These are phyloP conservation scores for Coemansia sp. DNA, from an alignment of 192 early-diverging fungal genomes.

Conservation along the genomic window DNA sequence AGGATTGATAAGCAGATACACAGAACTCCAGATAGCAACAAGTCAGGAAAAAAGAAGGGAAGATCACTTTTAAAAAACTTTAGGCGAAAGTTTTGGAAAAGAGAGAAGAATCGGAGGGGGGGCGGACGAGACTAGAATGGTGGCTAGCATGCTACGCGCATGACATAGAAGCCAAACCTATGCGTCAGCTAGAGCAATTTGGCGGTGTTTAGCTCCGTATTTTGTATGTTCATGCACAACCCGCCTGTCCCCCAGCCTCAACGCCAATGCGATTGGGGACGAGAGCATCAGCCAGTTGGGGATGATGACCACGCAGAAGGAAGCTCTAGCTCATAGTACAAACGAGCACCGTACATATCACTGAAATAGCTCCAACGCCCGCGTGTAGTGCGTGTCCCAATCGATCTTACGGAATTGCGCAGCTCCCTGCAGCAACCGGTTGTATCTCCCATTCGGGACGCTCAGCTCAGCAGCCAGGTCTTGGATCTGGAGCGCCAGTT, in stretches of 20 bases:
- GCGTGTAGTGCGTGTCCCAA: conserved; percentile 44
- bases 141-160: not conserved
- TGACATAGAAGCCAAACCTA: not conserved
- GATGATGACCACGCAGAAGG: not conserved
- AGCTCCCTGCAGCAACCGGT: conserved; percentile 37
- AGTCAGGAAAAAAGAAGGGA: conserved; percentile 4
- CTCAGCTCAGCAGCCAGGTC: conserved; percentile 30
- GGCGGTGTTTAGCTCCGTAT: not conserved
- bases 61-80: conserved; percentile 1
- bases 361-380: conserved; percentile 25
- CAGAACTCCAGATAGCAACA: not conserved
- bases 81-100: not conserved
- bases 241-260: not conserved
- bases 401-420: conserved; percentile 33
- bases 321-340: not conserved
- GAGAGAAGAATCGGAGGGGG: not conserved
- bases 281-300: not conserved
- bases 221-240: not conserved
- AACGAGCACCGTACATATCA: not conserved
- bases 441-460: conserved; percentile 17
- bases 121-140: not conserved
- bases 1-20: not conserved
- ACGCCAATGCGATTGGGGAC: not conserved
- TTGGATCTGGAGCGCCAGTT: conserved; percentile 65
- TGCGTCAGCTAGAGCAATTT: not conserved